These are phyloP conservation scores for Parastagonospora avenae DNA, from an alignment of 2,329 filamentous ascomycete species.

Conservation along the genomic window DNA sequence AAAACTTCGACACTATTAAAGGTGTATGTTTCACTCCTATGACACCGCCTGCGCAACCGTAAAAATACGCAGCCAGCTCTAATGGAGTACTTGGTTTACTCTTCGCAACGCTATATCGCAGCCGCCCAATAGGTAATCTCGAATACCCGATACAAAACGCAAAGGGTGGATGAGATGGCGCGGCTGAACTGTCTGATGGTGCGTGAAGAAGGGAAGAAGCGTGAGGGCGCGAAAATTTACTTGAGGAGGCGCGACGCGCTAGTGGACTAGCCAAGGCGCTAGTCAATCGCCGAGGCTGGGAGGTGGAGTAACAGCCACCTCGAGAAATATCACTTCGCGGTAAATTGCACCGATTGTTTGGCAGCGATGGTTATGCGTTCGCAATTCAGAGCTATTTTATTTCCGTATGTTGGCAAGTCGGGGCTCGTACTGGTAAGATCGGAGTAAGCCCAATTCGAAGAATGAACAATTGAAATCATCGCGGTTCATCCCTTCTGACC, in stretches of 20 bases:
- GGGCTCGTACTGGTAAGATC: no score
- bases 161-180: constrained; percentile 43
- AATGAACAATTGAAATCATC: no score
- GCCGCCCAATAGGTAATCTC: constrained; percentile 44
- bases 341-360: no score
- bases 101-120: constrained; percentile 67
- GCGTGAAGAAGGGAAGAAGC: constrained; percentile 31
- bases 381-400: no score
- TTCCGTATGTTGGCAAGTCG: no score
- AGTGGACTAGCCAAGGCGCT: not conserved
- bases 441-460: no score
- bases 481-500: no score
- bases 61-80: constrained; percentile 73
- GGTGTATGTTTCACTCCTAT: constrained; percentile 74
- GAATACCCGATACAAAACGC: constrained; percentile 45
- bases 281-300: not conserved
- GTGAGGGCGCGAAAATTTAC: constrained; percentile 25
- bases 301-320: no score
- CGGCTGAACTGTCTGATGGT: constrained; percentile 49
- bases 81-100: constrained; percentile 66
- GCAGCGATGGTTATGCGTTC: no score
- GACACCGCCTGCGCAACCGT: constrained; percentile 79
- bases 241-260: not conserved
- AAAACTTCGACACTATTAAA: not conserved
- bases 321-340: no score